phyloP scores from a whole-genome alignment of 225 moss, liverwort and hornwort genomes.

The Bryum argenteum region DNA sequence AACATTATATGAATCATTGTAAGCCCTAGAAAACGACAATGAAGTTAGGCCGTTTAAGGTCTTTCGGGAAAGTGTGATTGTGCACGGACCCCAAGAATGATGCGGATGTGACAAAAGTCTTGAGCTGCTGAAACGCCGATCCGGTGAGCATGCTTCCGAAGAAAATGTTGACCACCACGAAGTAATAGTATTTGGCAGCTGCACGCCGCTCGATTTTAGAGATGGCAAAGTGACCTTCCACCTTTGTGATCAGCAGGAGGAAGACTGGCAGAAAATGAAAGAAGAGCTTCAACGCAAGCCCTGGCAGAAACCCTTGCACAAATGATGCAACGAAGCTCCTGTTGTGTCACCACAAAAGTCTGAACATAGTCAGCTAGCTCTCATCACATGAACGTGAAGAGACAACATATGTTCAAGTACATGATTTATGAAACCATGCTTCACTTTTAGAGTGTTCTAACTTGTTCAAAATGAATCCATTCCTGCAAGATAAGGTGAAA shows the following conservation, averaged over 20 bases:
- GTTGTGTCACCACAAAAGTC: slow-evolving; percentile 29
- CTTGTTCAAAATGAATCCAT: too few relatives aligned
- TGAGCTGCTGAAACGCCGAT: slow-evolving; percentile 81
- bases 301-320: slow-evolving; percentile 84
- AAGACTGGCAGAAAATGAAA: slow-evolving; percentile 60
- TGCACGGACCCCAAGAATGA: slow-evolving; percentile 42
- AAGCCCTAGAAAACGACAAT: too few relatives aligned
- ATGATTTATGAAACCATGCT: too few relatives aligned
- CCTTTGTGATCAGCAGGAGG: slow-evolving; percentile 59
- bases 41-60: too few relatives aligned
- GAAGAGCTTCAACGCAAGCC: slow-evolving; percentile 69
- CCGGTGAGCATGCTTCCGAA: slow-evolving; percentile 82
- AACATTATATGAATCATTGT: too few relatives aligned
- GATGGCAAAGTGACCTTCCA: slow-evolving; percentile 77
- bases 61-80: too few relatives aligned
- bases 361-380: background rate
- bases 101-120: slow-evolving; percentile 66
- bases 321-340: slow-evolving; percentile 61
- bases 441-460: too few relatives aligned
- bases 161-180: slow-evolving; percentile 90
- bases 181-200: slow-evolving; percentile 72
- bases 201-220: slow-evolving; percentile 75
- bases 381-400: too few relatives aligned
- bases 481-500: too few relatives aligned
- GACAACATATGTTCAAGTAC: too few relatives aligned